A percentile compares a stretch with the other conserved stretches of the same genome.
Conservation (phyloP, 2,329 filamentous ascomycete genomes). For the Apiospora marii region DNA sequence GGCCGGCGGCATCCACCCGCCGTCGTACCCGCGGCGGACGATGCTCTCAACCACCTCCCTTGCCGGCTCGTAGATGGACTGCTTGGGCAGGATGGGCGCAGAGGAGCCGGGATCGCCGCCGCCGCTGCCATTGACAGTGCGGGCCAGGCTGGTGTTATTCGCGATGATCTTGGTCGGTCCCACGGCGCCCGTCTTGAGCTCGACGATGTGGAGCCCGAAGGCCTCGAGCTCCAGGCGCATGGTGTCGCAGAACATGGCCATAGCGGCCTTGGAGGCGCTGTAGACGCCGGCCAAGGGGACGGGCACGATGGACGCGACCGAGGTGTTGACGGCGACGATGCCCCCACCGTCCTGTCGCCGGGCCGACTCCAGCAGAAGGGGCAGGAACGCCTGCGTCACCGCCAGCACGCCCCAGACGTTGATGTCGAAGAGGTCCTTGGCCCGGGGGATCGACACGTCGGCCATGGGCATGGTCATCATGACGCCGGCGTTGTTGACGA, state of each 20-base stretch:
- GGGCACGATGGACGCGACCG: slow-evolving; percentile 27
- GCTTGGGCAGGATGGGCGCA: background rate
- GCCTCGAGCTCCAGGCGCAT: slow-evolving; percentile 43
- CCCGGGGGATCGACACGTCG: slow-evolving; percentile 19
- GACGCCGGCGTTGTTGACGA: slow-evolving; percentile 25
- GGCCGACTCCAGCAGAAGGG: slow-evolving; percentile 10
- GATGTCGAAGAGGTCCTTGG: slow-evolving; percentile 20
- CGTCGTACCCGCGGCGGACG: slow-evolving; percentile 5
- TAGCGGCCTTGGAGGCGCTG: slow-evolving; percentile 39
- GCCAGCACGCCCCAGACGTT: slow-evolving; percentile 24
- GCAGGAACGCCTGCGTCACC: slow-evolving; percentile 26
- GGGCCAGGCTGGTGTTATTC: slow-evolving; percentile 25
- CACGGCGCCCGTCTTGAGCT: slow-evolving; percentile 30
- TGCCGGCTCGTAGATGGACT: slow-evolving; percentile 22
- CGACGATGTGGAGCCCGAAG: slow-evolving; percentile 41
- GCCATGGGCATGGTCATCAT: slow-evolving; percentile 19
- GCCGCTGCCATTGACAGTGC: background rate
- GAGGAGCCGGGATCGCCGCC: background rate
- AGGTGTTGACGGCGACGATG: slow-evolving; percentile 36
- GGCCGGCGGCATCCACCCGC: background rate
- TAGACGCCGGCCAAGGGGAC: slow-evolving; percentile 31
- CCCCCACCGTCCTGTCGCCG: too few species aligned
- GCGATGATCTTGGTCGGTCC: slow-evolving; percentile 23
- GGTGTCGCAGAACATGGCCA: slow-evolving; percentile 39
- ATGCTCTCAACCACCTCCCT: background rate